These are phyloP conservation scores for Podospora comata DNA, from an alignment of 495 filamentous ascomycete genomes.

Conservation along the genomic window DNA sequence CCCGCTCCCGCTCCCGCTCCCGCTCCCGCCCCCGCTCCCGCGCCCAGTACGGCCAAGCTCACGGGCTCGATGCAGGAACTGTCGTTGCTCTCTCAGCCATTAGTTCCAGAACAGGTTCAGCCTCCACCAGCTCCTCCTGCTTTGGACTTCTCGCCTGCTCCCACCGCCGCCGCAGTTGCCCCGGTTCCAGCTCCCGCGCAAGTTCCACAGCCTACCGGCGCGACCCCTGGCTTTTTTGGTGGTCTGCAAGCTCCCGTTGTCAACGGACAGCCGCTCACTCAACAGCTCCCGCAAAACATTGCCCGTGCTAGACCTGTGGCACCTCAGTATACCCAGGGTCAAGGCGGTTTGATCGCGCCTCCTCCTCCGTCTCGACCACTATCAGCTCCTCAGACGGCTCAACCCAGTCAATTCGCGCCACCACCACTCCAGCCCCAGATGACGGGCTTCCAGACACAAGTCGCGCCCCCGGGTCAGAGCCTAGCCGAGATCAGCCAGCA, in stretches of 20 bases:
- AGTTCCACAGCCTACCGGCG: slow-evolving; percentile 50
- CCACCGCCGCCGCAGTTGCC: slow-evolving; percentile 38
- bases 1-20: slow-evolving; percentile 10
- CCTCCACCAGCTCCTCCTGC: slow-evolving; percentile 44
- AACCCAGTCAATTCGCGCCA: slow-evolving; percentile 67
- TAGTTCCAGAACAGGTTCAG: slow-evolving; percentile 68
- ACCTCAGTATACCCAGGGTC: slow-evolving; percentile 56
- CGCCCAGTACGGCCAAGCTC: slow-evolving; percentile 37
- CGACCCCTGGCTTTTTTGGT: slow-evolving; percentile 49
- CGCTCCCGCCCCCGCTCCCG: slow-evolving; percentile 16
- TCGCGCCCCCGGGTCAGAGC: slow-evolving; percentile 73
- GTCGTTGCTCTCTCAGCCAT: slow-evolving; percentile 67
- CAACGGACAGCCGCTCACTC: slow-evolving; percentile 39
- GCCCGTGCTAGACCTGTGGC: slow-evolving; percentile 71
- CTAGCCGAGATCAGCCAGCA: slow-evolving; percentile 67
- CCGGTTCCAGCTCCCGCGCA: slow-evolving; percentile 45
- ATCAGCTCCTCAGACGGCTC: slow-evolving; percentile 83
- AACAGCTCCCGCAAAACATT: slow-evolving; percentile 38
- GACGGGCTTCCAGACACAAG: slow-evolving; percentile 64
- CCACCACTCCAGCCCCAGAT: slow-evolving; percentile 80
- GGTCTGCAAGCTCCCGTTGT: slow-evolving; percentile 37
- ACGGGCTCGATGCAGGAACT: slow-evolving; percentile 77
- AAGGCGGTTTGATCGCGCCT: slow-evolving; percentile 65
- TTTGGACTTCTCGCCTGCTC: slow-evolving; percentile 29
- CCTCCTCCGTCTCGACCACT: slow-evolving; percentile 81